phyloP scores from a whole-genome alignment of 2,329 filamentous ascomycete genomes.

The Trichophyton equinum region DNA sequence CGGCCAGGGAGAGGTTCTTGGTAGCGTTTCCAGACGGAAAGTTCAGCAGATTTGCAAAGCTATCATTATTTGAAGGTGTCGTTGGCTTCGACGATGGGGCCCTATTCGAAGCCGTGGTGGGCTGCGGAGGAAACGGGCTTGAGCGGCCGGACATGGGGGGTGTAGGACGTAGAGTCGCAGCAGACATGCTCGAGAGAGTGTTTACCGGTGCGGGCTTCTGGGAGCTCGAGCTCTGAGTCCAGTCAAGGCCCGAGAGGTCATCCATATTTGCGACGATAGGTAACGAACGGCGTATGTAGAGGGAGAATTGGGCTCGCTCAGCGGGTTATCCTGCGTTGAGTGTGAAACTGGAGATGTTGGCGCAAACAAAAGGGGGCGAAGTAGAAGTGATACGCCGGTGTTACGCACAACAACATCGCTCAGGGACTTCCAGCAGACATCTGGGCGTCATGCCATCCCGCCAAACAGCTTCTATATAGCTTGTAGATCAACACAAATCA shows the following conservation, averaged over 20 bases:
- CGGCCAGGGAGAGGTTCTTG: conserved; percentile 56
- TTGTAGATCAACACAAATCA: not conserved
- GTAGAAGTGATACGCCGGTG: not conserved
- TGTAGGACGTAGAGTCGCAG: conserved; percentile 22
- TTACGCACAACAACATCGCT: not conserved
- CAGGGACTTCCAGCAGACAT: not conserved
- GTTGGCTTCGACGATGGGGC: conserved; percentile 30
- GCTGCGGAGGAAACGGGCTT: conserved; percentile 28
- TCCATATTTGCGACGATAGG: conserved; percentile 27
- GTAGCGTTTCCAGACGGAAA: conserved; percentile 38
- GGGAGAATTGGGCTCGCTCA: not conserved
- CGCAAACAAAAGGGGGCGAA: not conserved
- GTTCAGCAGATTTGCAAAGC: conserved; percentile 54
- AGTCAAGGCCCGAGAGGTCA: conserved; percentile 36
- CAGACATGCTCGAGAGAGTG: conserved; percentile 24
- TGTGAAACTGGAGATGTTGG: not conserved
- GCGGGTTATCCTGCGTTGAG: not conserved
- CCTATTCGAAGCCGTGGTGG: conserved; percentile 16
- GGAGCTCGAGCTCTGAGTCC: conserved; percentile 24
- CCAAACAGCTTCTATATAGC: not conserved
- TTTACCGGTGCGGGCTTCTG: conserved; percentile 28
- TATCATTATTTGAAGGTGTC: conserved; percentile 33
- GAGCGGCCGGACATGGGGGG: conserved; percentile 31
- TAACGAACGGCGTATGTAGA: conserved; percentile 3
- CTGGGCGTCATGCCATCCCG: not conserved